A percentile compares a stretch with the other conserved stretches of the same genome.
These are phyloP conservation scores for Chaetomiaceae sp. DNA, from an alignment of 2,329 filamentous ascomycete species.

Conservation along the genomic window DNA sequence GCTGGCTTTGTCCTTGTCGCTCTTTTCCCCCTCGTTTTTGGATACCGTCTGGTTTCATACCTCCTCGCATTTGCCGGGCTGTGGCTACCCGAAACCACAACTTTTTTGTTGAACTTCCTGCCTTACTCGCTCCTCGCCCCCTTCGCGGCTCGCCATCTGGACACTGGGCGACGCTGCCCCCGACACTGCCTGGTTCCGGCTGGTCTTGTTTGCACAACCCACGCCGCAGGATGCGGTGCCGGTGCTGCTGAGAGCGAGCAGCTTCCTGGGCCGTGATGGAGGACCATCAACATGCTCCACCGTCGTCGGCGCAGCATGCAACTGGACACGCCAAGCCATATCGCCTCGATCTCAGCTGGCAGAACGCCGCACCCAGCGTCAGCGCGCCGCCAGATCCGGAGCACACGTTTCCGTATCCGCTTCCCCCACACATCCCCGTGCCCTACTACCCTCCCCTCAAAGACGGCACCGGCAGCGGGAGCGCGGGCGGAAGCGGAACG, in stretches of 20 bases:
- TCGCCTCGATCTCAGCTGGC: conserved; percentile 11
- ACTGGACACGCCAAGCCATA: conserved; percentile 17
- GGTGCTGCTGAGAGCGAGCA: not conserved
- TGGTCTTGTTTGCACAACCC: not conserved
- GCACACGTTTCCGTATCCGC: conserved; percentile 4
- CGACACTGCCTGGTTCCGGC: too few relatives aligned
- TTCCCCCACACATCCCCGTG: not conserved
- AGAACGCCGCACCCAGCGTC: conserved; percentile 4
- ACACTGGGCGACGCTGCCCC: too few relatives aligned
- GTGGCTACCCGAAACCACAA: conserved; percentile 15
- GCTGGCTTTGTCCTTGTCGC: conserved; percentile 5
- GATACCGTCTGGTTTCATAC: not conserved
- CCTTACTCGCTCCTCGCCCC: not conserved
- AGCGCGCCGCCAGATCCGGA: not conserved
- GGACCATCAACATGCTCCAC: conserved; percentile 6
- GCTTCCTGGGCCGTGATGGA: conserved; percentile 7
- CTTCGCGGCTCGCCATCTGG: too few relatives aligned
- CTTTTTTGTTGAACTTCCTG: too few relatives aligned
- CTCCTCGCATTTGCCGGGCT: too few relatives aligned
- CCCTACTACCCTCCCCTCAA: conserved; percentile 1
- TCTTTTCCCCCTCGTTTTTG: too few relatives aligned
- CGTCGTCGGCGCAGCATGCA: not conserved
- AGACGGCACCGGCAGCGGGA: too few relatives aligned
- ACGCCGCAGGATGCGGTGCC: conserved; percentile 1
- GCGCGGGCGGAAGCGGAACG: not conserved